A percentile compares a stretch with the other conserved stretches of the same genome.
These are phyloP conservation scores for Eutrema japonicum DNA, from an alignment of 345 rosid species.

Conservation along the genomic window DNA sequence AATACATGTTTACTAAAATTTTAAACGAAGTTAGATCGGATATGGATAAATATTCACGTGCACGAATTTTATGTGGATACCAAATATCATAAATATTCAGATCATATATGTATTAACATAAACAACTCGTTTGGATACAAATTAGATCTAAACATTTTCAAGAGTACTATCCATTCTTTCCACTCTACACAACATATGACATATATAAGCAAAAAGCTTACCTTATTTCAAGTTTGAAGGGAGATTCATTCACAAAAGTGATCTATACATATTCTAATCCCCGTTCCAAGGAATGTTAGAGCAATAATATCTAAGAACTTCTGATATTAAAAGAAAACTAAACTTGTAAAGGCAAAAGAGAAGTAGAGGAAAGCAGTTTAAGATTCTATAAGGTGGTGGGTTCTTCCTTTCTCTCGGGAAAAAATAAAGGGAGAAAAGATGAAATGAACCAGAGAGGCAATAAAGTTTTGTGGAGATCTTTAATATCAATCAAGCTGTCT, in stretches of 20 bases:
- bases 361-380: constrained; percentile 26
- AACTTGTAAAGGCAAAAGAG: constrained; percentile 35
- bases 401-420: constrained; percentile 40
- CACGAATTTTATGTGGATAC: background rate
- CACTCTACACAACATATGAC: constrained; percentile 9
- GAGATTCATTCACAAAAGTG: constrained; percentile 34
- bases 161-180: background rate
- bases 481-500: constrained; percentile 42
- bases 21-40: too few relatives aligned
- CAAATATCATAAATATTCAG: background rate
- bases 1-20: background rate
- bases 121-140: background rate
- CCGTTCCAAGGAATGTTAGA: constrained; percentile 27
- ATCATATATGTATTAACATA: background rate
- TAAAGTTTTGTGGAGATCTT: constrained; percentile 36
- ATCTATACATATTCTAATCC: constrained; percentile 27
- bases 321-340: constrained; percentile 19
- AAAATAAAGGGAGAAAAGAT: constrained; percentile 32
- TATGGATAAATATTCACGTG: background rate
- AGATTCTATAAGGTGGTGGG: constrained; percentile 41
- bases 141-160: background rate
- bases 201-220: constrained; percentile 12
- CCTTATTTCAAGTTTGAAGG: constrained; percentile 17
- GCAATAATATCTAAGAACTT: constrained; percentile 19
- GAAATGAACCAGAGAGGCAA: constrained; percentile 39